A percentile compares a stretch with the other conserved stretches of the same genome.
These are phyloP conservation scores for Diospyros lotus DNA, from an alignment of 148 eudicot genomes.

Conservation along the genomic window DNA sequence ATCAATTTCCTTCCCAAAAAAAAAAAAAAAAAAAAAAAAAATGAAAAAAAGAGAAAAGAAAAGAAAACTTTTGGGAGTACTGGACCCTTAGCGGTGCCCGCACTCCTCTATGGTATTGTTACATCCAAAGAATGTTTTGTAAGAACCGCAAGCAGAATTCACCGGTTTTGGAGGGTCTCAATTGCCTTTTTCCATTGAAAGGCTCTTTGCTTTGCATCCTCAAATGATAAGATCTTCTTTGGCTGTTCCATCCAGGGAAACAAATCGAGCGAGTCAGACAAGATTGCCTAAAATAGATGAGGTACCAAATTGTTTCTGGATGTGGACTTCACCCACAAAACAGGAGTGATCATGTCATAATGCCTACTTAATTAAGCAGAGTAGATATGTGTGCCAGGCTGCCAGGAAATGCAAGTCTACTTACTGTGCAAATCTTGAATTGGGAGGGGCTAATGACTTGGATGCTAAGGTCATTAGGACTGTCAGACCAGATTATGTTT, in stretches of 20 bases:
- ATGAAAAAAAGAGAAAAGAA: not conserved
- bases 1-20: not conserved
- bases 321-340: no score
- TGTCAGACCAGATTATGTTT: constrained; percentile 85
- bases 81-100: constrained; percentile 18
- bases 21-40: not conserved
- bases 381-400: not conserved
- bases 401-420: constrained; percentile 18
- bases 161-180: constrained; percentile 83
- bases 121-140: constrained; percentile 28
- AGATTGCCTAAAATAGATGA: not conserved
- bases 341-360: not conserved
- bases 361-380: not conserved
- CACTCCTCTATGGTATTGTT: constrained; percentile 21
- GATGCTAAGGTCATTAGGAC: constrained; percentile 75
- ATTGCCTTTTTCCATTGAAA: constrained; percentile 93
- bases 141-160: constrained; percentile 10
- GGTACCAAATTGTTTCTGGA: no score
- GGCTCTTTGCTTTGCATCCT: constrained; percentile 95
- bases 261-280: not conserved
- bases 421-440: constrained; percentile 87
- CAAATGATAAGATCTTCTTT: constrained; percentile 78
- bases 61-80: constrained; percentile 18
- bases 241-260: constrained; percentile 46
- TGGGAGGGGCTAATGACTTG: constrained; percentile 79